Evolutionary conservation across 257 asterid genomes (phyloP), one percentile per base, ranked within the genome.

Genomic region (Nyctanthes arbortristis): DNA sequence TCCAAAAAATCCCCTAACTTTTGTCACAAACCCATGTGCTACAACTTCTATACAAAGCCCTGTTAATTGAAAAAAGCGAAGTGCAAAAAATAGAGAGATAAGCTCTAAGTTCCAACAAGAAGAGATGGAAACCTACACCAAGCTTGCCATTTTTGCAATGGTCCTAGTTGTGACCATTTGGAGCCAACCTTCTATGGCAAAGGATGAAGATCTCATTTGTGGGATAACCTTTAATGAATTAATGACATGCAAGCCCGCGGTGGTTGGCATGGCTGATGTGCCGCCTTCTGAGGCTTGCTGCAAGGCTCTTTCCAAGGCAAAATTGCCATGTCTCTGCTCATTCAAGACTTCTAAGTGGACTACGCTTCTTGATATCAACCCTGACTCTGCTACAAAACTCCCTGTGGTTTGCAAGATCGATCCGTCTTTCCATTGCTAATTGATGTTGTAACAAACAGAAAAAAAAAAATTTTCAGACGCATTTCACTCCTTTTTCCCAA

Each of bases 341-440:
- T 52, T 52, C 31, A 52, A 52, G 59, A 52, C 5, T 30, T 52
- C 59, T 9, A 14, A 14, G 2, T 52, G 31, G 59, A 24, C 11
- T 16, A 7, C 13, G 59, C 3, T 52, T 25, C 59, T 52, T 0
- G 59, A 30, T 20, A 52, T 52, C 24, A 52, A 52, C 59, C 59
- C 59, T 9, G 59, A 52, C 5, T 30, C 24, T 1, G 59, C 59
- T 6, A 1, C 59, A 2, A 52, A 52, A 2, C 59, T 52, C 31
- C 59, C 59, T 10, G n/a, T 52, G 3, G 5, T 3, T 3, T 52
- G 59, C 59, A 52, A 52, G 59, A 52, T 52, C 10, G 59, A 52
- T 10, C 59, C 31, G 59, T 52, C 59, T 22, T 52, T 52, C 59
- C 59, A 52, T 52, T 52, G 59, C 59, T 52, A 52, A 24, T 22